Percentiles rank a stretch among this genome's conserved stretches.
These are phyloP conservation scores for Barnettozyma populi DNA, from an alignment of 805 yeast genomes.

Conservation along the genomic window DNA sequence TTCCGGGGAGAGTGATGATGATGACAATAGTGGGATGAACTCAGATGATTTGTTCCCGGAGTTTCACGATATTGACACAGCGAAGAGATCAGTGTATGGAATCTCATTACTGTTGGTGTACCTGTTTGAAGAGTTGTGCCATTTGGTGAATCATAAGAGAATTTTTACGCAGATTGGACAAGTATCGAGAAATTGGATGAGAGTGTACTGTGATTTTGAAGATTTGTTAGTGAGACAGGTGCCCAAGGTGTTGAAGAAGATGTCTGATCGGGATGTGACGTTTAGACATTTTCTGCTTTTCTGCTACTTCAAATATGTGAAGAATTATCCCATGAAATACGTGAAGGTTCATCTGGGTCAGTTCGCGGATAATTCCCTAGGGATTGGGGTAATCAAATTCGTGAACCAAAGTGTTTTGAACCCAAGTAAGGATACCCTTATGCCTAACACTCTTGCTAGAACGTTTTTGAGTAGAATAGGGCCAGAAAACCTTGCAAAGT, in stretches of 20 bases:
- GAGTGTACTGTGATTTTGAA: slow-evolving; percentile 41
- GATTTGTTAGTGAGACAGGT: slow-evolving; percentile 31
- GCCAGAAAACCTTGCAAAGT: slow-evolving; percentile 1
- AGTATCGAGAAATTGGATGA: slow-evolving; percentile 42
- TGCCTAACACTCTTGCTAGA: not conserved
- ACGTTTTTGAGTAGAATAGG: not conserved
- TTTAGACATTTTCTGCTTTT: slow-evolving; percentile 17
- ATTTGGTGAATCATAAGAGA: slow-evolving; percentile 41
- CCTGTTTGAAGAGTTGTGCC: slow-evolving; percentile 34
- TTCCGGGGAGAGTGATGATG: not conserved
- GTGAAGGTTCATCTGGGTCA: slow-evolving; percentile 11
- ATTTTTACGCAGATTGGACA: slow-evolving; percentile 31
- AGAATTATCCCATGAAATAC: slow-evolving; percentile 19
- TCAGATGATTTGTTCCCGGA: slow-evolving; percentile 5
- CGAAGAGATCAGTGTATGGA: slow-evolving; percentile 12
- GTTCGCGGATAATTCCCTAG: slow-evolving; percentile 3
- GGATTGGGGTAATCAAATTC: slow-evolving; percentile 7
- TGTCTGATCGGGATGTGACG: slow-evolving; percentile 2
- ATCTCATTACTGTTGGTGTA: slow-evolving; percentile 25
- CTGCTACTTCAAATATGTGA: slow-evolving; percentile 17
- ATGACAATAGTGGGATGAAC: not conserved
- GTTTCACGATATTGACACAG: not conserved
- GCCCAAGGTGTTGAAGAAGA: not conserved
- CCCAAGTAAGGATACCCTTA: not conserved
- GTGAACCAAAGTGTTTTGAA: slow-evolving; percentile 3